Conservation (phyloP, 306 rosid species). For the Quercus berberidifolia region DNA sequence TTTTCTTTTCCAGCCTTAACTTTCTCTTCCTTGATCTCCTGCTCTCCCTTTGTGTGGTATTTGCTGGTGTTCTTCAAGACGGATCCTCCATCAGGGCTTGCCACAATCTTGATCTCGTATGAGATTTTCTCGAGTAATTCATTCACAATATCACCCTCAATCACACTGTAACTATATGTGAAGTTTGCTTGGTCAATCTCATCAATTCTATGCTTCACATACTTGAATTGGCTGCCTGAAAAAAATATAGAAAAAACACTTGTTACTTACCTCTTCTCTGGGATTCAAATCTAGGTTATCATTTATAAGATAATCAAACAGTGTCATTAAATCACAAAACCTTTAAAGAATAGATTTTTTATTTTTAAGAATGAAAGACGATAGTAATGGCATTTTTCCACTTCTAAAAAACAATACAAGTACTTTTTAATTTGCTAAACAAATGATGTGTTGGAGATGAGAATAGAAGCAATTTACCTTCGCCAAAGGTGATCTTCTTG, state of each 20-base stretch:
- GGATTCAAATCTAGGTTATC: too few species aligned
- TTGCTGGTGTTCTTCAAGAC: conserved; percentile 22
- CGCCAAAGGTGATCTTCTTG: conserved; percentile 27
- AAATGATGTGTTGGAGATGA: neutral
- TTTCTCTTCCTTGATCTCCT: conserved; percentile 29
- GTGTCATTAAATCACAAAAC: too few species aligned
- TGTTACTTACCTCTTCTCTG: too few species aligned
- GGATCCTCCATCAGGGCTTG: conserved; percentile 29
- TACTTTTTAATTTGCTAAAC: too few species aligned
- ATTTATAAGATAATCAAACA: too few species aligned
- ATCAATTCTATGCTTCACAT: conserved; percentile 3
- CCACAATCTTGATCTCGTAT: conserved; percentile 32
- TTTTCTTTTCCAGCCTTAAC: conserved; percentile 20
- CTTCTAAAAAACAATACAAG: too few species aligned
- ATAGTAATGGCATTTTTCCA: too few species aligned
- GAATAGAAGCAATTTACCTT: conserved; percentile 8
- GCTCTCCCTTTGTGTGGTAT: conserved; percentile 32
- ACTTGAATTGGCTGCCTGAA: neutral
- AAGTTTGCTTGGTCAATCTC: conserved; percentile 3
- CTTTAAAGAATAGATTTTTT: too few species aligned
- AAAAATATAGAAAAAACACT: too few species aligned
- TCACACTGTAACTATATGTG: neutral
- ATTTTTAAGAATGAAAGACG: too few species aligned
- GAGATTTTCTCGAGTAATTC: conserved; percentile 1
- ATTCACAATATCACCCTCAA: neutral